phyloP scores from a whole-genome alignment of 2,329 filamentous ascomycete species.

The Trichocomaceae sp. region DNA sequence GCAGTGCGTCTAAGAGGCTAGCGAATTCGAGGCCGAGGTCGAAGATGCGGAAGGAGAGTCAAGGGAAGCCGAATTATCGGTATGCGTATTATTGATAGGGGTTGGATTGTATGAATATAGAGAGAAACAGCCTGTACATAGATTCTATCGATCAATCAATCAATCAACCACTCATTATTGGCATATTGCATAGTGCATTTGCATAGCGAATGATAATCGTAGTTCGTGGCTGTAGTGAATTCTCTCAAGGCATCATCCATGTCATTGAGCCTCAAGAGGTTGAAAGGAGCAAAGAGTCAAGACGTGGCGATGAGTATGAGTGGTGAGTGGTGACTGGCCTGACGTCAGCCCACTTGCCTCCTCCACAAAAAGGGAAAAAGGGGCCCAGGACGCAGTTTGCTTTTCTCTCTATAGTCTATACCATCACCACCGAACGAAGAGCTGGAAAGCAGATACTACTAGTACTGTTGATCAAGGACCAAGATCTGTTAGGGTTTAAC shows the following conservation, averaged over 20 bases:
- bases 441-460: background rate
- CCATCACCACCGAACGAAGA: background rate
- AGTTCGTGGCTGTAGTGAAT: too few species aligned
- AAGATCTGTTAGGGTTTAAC: too few species aligned
- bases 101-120: too few species aligned
- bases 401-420: background rate
- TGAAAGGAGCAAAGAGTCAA: slow-evolving; percentile 5
- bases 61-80: slow-evolving; percentile 13
- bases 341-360: background rate
- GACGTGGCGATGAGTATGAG: background rate
- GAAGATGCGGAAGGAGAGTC: slow-evolving; percentile 13
- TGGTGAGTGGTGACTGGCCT: background rate
- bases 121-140: too few species aligned
- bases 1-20: slow-evolving; percentile 8
- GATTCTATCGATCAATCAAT: too few species aligned
- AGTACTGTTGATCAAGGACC: too few species aligned
- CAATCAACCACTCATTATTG: too few species aligned
- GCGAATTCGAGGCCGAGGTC: slow-evolving; percentile 12
- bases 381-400: too few species aligned
- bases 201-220: too few species aligned
- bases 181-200: too few species aligned
- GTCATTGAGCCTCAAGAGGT: too few species aligned
- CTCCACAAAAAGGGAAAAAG: background rate
- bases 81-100: slow-evolving; percentile 11
- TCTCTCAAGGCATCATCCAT: too few species aligned